Conservation (phyloP, 1,284 basidiomycete species). For the Rhodotorula sp. region DNA sequence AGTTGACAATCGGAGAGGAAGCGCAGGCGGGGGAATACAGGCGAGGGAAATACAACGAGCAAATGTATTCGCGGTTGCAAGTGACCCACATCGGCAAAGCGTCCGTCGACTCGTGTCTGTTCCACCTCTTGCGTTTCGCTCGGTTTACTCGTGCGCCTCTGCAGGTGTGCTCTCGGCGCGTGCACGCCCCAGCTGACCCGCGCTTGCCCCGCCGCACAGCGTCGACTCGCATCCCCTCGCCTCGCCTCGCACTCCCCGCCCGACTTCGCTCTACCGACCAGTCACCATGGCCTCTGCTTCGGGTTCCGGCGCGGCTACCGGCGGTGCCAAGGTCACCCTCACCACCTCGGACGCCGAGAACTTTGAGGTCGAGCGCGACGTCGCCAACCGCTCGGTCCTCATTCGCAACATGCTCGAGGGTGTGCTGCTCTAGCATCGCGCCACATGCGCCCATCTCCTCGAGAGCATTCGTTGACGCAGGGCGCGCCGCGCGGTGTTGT, state of each 20-base stretch:
- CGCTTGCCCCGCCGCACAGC: no score
- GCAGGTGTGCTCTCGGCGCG: no score
- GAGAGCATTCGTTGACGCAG: background rate
- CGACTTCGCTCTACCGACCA: background rate
- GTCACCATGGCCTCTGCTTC: background rate
- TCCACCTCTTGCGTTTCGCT: no score
- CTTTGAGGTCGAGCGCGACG: slow-evolving; percentile 89
- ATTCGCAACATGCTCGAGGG: slow-evolving; percentile 99
- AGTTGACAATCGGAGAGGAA: no score
- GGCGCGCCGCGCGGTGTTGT: background rate
- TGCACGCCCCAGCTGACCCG: no score
- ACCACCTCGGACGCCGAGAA: slow-evolving; percentile 87
- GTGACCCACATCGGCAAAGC: no score
- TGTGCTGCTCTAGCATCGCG: slow-evolving; percentile 51
- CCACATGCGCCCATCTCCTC: background rate
- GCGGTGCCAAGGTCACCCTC: slow-evolving; percentile 20
- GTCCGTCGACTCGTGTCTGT: no score
- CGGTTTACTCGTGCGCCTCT: no score
- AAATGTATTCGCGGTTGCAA: no score
- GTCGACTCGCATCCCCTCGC: background rate
- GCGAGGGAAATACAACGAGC: no score
- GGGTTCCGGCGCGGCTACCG: background rate
- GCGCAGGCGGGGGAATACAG: no score
- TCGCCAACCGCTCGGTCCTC: slow-evolving; percentile 84
- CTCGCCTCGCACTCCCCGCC: background rate